phyloP scores from a whole-genome alignment of 768 basidiomycete genomes.

The Boletus reticuloceps region DNA sequence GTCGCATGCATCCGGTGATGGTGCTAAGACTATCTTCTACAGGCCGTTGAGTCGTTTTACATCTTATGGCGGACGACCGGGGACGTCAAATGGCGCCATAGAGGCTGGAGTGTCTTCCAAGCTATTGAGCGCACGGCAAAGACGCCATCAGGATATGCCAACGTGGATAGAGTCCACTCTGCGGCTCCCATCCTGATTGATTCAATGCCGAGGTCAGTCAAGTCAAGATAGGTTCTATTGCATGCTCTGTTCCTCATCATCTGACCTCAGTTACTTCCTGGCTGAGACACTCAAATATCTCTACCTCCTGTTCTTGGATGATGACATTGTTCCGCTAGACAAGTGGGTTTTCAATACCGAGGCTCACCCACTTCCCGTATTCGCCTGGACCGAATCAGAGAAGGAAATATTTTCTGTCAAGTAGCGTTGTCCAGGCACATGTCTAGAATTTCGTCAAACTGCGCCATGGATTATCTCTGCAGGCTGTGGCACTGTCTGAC shows the following conservation, averaged over 20 bases:
- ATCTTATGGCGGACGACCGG: conserved; percentile 70
- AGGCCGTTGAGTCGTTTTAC: conserved; percentile 76
- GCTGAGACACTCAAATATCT: conserved; percentile 72
- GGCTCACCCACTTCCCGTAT: conserved; percentile 77
- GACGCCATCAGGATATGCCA: conserved; percentile 62
- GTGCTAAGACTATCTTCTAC: conserved; percentile 2
- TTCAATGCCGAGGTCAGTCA: conserved; percentile 70
- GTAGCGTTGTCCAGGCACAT: neutral
- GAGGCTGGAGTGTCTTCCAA: conserved; percentile 69
- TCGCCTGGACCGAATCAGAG: conserved; percentile 59
- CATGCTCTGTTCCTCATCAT: neutral
- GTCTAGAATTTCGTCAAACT: neutral
- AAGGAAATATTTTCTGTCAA: conserved; percentile 33
- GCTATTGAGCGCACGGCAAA: conserved; percentile 60
- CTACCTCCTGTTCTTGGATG: conserved; percentile 64
- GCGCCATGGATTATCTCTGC: neutral
- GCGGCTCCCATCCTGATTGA: conserved; percentile 42
- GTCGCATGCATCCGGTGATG: neutral
- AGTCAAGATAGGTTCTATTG: neutral
- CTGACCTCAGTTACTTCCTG: conserved; percentile 43
- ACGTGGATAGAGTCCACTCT: conserved; percentile 46
- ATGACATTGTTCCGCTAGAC: conserved; percentile 54
- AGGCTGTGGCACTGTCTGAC: neutral
- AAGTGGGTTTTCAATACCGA: conserved; percentile 67
- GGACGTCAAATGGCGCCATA: conserved; percentile 63